Percentiles rank a stretch among this genome's conserved stretches.
These are phyloP conservation scores for Peronospora farinosa DNA, from an alignment of 352 stramenopile species.

Conservation along the genomic window DNA sequence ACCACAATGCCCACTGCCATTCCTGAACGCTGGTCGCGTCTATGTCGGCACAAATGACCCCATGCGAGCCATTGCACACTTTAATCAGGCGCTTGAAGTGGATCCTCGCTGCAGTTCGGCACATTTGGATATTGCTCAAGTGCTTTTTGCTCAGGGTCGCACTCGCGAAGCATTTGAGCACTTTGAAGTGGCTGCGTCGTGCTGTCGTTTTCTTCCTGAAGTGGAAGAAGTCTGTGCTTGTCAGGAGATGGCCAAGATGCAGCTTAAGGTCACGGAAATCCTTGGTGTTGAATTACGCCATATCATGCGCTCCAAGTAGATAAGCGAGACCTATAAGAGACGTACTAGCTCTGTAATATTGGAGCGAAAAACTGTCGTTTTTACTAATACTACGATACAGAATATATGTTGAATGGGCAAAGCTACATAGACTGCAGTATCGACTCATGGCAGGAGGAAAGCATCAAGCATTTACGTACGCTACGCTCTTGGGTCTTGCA, in stretches of 20 bases:
- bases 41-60: conserved; percentile 82
- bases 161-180: conserved; percentile 66
- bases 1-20: conserved; percentile 69
- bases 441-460: conserved; percentile 27
- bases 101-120: conserved; percentile 73
- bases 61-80: conserved; percentile 73
- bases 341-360: conserved; percentile 1
- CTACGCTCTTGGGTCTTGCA: conserved; percentile 52
- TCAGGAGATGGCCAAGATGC: conserved; percentile 76
- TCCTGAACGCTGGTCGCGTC: conserved; percentile 75
- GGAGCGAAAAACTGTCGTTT: neutral
- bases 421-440: too few species aligned
- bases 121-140: conserved; percentile 80
- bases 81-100: conserved; percentile 69
- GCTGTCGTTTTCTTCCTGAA: conserved; percentile 78
- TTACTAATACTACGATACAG: neutral
- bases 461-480: conserved; percentile 72
- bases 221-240: conserved; percentile 77
- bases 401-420: conserved; percentile 6
- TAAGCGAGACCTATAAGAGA: too few species aligned
- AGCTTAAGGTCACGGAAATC: conserved; percentile 79
- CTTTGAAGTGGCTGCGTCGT: conserved; percentile 60
- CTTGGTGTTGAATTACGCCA: conserved; percentile 79
- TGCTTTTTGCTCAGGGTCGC: conserved; percentile 77
- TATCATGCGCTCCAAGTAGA: conserved; percentile 77